Conservation (phyloP, 257 asterid genomes). For the Vinca minor region DNA sequence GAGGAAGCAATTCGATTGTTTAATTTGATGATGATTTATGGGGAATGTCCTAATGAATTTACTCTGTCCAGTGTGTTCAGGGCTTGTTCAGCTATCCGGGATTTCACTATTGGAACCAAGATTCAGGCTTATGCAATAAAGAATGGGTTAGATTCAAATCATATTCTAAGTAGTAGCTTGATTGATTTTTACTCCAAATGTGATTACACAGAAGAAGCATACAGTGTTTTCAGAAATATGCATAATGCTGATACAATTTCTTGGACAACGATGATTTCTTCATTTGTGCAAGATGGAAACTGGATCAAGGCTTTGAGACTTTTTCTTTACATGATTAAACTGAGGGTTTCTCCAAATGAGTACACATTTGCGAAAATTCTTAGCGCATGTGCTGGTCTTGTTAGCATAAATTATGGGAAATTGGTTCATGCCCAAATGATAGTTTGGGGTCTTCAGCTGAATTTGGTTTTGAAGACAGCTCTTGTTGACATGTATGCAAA, state of each 20-base stretch:
- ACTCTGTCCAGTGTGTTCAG: slow-evolving; percentile 8
- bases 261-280: slow-evolving; percentile 15
- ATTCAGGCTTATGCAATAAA: slow-evolving; percentile 7
- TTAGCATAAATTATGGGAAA: slow-evolving; percentile 6
- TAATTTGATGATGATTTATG: slow-evolving; percentile 6
- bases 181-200: slow-evolving; percentile 16
- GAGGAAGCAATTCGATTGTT: slow-evolving; percentile 13
- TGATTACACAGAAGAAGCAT: slow-evolving; percentile 2
- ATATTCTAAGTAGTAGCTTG: slow-evolving; percentile 9
- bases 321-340: slow-evolving; percentile 7
- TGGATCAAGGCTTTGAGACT: slow-evolving; percentile 6
- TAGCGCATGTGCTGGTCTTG: slow-evolving; percentile 12
- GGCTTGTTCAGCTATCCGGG: slow-evolving; percentile 10
- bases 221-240: not conserved
- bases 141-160: slow-evolving; percentile 8
- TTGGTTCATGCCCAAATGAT: slow-evolving; percentile 12
- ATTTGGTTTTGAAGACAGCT: slow-evolving; percentile 19
- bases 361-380: slow-evolving; percentile 16
- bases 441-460: slow-evolving; percentile 14
- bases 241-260: slow-evolving; percentile 13
- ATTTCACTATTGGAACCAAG: not conserved
- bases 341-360: slow-evolving; percentile 10
- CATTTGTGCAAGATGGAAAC: slow-evolving; percentile 4
- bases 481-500: slow-evolving; percentile 14
- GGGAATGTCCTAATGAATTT: slow-evolving; percentile 12